Conservation (phyloP, 148 eudicot genomes). For the Pharnaceum exiguum region DNA sequence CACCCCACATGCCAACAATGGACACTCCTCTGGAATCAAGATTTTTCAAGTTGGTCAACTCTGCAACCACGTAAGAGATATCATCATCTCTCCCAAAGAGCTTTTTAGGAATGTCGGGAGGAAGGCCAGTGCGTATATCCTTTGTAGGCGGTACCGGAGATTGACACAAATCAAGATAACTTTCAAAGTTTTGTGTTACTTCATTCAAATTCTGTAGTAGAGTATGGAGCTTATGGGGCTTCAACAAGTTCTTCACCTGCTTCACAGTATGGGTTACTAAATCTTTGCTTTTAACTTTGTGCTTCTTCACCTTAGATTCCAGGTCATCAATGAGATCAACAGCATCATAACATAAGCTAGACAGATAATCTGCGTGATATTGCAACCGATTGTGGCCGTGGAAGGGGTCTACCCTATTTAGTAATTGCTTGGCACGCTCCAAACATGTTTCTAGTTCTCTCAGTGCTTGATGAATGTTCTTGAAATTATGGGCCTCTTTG, state of each 20-base stretch:
- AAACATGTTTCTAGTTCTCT: not conserved
- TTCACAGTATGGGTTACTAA: not conserved
- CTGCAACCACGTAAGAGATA: not conserved
- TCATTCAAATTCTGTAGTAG: constrained; percentile 2
- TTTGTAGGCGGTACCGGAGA: not conserved
- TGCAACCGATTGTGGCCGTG: not conserved
- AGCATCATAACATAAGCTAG: not conserved
- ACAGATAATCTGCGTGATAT: not conserved
- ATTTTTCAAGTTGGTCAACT: not conserved
- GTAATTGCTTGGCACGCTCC: not conserved
- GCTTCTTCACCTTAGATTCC: not conserved
- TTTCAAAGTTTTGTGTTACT: not conserved
- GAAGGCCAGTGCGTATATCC: not conserved
- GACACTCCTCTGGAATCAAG: constrained; percentile 10
- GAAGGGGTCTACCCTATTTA: not conserved
- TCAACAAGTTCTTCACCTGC: not conserved
- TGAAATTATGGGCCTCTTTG: not conserved
- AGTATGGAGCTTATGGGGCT: not conserved
- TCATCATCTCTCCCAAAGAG: not conserved
- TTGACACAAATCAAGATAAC: not conserved
- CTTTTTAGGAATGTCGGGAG: not conserved
- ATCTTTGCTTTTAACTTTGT: not conserved
- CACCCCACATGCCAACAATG: constrained; percentile 16
- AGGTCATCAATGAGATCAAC: constrained; percentile 14
- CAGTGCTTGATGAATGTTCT: not conserved